Evolutionary conservation across 2,329 filamentous ascomycete species (phyloP), one percentile per base, ranked within the genome.

Genomic region (Arthrobotrys entomopaga): DNA sequence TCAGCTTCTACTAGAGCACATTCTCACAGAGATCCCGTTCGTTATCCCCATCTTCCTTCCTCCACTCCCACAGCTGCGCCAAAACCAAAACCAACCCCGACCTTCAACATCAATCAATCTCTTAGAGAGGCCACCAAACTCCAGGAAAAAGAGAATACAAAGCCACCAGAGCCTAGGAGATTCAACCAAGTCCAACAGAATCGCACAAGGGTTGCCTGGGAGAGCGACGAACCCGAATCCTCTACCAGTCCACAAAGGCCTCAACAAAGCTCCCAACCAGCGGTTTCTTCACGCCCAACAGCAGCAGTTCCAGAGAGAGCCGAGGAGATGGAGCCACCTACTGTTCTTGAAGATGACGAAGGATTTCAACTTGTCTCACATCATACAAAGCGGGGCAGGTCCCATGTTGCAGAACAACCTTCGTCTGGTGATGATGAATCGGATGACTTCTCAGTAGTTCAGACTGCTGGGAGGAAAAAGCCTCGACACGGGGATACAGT

Each of bases 131-230:
- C 65, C 2, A 22, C 46, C 7, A 15, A 53, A 16, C 19, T 34
- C 16, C 56, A 40, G 16, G 65, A 69, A 42, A 69, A 69, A 6
- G 65, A 69, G 13, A 69, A 69, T 11, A 69, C 22, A 0, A 48
- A 24, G 13, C 65, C 65, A 2, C 10, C 56, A 2, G 29, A 40
- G 19, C 54, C 46, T 11, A 20, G 22, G 5, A 20, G 49, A 5
- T 69, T 61, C 49, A 69, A 69, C 10, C 19, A 53, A 49, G 58
- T 16, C 19, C 65, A 69, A 11, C 24, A 20, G 8, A 19, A 8
- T 10, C 34, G 48, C 11, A 29, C 20, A 1, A 26, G 29, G 15
- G 20, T 60, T 11, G 20, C 3, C 8, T 67, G 43, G 20, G 64
- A 67, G 5, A 56, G 22, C 8, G 10, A 15, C 2, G 19, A n/a